Evolutionary conservation across 1,284 basidiomycete species (phyloP), one percentile per base, ranked within the genome.

Genomic region (Papiliotrema fonsecae): DNA sequence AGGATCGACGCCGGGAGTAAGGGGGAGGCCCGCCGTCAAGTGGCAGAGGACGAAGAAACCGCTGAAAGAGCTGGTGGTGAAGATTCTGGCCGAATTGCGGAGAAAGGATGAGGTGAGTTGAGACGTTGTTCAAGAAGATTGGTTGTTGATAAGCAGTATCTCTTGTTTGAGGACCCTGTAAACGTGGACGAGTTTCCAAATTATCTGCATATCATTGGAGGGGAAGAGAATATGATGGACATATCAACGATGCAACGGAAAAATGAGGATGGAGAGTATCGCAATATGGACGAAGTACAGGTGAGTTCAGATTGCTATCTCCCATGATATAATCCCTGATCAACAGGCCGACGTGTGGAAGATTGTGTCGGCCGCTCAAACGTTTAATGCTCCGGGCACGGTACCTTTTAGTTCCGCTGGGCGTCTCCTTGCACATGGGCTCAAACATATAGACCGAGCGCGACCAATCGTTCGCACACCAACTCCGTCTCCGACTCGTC

Each of bases 221-320:
- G 72, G 6, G 57, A 61, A 26, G 71, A 69, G 42, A 70, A 70
- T 31, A 69, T 69, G 61, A 74, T 74, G 72, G 72, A 74, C 42
- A 56, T 73, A 34, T 61, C 58, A 3, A 74, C 72, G 11, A 74
- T 74, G 70, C 69, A 72, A 56, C 48, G 34, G n/a, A 74, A 73
- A 51, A 43, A 69, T 4, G 65, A 72, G 43, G 55, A 57, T n/a
- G 62, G 61, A 4, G 60, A 61, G 32, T 74, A 74, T 41, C 42
- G 40, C 19, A 52, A 37, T 18, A 54, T 74, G 38, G 66, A 65
- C 25, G 55, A 69, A n/a, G 49, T 74, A 14, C 68, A 73, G 60
- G 67, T 68, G 40, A 51, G 64, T 55, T 6, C 4, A 7, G 2
- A 5, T 35, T n/a, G 27, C 52, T 40, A n/a, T 14, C 10, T 14